phyloP scores from a whole-genome alignment of 129 eudicot species.

The Tagetes patula region DNA sequence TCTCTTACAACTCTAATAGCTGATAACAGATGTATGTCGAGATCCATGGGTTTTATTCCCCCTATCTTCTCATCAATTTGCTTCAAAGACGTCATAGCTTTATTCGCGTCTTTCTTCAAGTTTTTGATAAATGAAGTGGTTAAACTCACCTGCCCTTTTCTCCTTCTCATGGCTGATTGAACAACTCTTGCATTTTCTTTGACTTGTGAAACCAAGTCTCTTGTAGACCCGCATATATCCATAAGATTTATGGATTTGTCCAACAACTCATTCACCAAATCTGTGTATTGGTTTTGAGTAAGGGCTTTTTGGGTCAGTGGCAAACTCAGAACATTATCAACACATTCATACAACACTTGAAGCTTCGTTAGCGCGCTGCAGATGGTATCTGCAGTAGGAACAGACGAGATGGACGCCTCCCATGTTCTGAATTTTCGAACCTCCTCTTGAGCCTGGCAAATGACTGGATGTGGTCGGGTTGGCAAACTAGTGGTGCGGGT shows the following conservation, averaged over 20 bases:
- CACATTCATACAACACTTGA: slow-evolving; percentile 45
- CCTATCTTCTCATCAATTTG: slow-evolving; percentile 39
- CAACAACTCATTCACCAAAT: slow-evolving; percentile 40
- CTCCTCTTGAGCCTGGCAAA: slow-evolving; percentile 44
- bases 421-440: slow-evolving; percentile 38
- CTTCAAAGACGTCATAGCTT: slow-evolving; percentile 39
- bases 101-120: slow-evolving; percentile 43
- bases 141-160: slow-evolving; percentile 35
- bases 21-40: slow-evolving; percentile 38
- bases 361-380: slow-evolving; percentile 41
- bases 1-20: slow-evolving; percentile 54
- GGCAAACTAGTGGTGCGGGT: slow-evolving; percentile 59
- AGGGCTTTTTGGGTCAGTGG: slow-evolving; percentile 47
- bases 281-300: slow-evolving; percentile 30
- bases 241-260: slow-evolving; percentile 46
- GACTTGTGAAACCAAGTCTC: slow-evolving; percentile 39
- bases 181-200: slow-evolving; percentile 39
- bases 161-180: slow-evolving; percentile 42
- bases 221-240: slow-evolving; percentile 45
- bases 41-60: slow-evolving; percentile 24
- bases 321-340: slow-evolving; percentile 48
- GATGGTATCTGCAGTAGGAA: slow-evolving; percentile 44
- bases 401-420: slow-evolving; percentile 39
- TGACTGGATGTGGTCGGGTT: slow-evolving; percentile 41
- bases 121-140: slow-evolving; percentile 44